Conservation (phyloP, 1,284 basidiomycete genomes). For the Papiliotrema flavescens region DNA sequence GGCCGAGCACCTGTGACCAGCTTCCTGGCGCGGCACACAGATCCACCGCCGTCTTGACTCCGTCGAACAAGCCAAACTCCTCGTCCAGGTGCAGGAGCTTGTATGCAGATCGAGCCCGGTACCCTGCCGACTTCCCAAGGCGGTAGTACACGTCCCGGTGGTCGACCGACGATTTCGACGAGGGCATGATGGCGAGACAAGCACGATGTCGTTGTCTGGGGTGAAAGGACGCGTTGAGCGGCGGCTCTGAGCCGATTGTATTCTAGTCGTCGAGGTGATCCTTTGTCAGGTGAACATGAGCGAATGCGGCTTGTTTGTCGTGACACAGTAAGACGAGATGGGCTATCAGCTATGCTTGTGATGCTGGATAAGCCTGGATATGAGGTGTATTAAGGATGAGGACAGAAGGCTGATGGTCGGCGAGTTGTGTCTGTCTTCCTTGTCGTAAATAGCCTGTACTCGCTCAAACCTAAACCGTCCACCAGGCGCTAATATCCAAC, state of each 20-base stretch:
- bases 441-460: too few species aligned
- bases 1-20: conserved; percentile 45
- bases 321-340: too few species aligned
- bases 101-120: conserved; percentile 57
- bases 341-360: too few species aligned
- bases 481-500: too few species aligned
- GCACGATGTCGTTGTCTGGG: conserved; percentile 17
- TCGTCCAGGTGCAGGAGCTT: conserved; percentile 54
- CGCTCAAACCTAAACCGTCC: too few species aligned
- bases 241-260: neutral
- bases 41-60: conserved; percentile 53
- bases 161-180: conserved; percentile 47
- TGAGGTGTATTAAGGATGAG: too few species aligned
- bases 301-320: too few species aligned
- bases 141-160: conserved; percentile 57
- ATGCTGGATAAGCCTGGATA: too few species aligned
- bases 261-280: neutral
- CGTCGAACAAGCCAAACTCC: conserved; percentile 53
- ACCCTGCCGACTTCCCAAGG: conserved; percentile 50
- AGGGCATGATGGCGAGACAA: conserved; percentile 41
- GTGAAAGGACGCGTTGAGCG: neutral
- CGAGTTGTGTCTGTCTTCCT: too few species aligned
- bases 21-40: conserved; percentile 58
- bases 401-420: too few species aligned
- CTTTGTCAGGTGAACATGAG: neutral